These are phyloP conservation scores for Conticribra weissflogii DNA, from an alignment of 108 stramenopile species.

Conservation along the genomic window DNA sequence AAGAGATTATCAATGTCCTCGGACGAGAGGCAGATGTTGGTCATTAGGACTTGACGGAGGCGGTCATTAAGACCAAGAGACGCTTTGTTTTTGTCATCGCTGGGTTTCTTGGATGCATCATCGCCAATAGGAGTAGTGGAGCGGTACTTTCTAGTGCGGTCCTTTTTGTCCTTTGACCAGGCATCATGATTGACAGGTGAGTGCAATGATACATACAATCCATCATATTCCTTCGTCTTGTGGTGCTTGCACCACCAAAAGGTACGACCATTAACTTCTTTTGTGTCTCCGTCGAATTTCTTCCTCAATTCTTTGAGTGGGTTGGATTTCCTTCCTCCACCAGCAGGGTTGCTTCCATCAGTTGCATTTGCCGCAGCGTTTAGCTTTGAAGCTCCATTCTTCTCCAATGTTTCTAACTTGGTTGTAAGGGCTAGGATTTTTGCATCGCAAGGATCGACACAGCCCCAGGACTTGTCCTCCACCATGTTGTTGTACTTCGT, in stretches of 20 bases:
- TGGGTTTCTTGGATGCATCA: neutral
- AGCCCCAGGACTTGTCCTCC: neutral
- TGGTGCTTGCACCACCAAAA: neutral
- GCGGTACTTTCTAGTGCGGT: neutral
- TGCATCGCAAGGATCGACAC: neutral
- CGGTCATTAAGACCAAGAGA: neutral
- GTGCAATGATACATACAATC: neutral
- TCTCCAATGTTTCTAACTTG: neutral
- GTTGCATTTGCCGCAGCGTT: neutral
- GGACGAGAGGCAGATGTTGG: neutral
- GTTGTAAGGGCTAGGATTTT: neutral
- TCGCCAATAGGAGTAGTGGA: too few relatives aligned
- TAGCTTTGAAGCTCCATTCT: neutral
- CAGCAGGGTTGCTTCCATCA: neutral
- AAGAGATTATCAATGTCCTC: neutral
- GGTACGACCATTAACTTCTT: neutral
- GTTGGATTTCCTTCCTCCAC: neutral
- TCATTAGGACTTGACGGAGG: neutral
- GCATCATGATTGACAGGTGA: too few relatives aligned
- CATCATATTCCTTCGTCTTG: neutral
- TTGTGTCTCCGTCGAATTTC: neutral
- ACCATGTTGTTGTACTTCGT: neutral
- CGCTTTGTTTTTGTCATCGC: neutral
- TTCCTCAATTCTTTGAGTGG: neutral
- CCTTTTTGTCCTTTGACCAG: neutral